Evolutionary conservation across 2,329 filamentous ascomycete species (phyloP).

Genomic region (Sarocladium strictum): DNA sequence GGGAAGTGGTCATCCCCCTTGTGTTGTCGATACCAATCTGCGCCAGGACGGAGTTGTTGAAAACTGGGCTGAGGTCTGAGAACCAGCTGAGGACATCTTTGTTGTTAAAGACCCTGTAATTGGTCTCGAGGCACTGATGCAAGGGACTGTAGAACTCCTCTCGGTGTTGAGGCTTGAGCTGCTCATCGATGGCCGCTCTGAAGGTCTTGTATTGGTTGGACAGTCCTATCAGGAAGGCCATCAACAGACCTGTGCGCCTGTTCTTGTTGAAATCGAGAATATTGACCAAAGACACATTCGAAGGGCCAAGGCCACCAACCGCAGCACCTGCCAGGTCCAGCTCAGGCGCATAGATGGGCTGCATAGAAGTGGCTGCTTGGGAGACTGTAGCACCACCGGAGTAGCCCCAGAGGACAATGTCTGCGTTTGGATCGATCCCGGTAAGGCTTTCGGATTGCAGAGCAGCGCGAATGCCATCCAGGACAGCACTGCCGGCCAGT

Average conservation of each 20-base stretch:
- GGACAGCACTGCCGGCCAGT: slow-evolving; percentile 33
- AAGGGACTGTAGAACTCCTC: not conserved
- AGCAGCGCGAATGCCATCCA: slow-evolving; percentile 38
- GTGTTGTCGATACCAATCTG: not conserved
- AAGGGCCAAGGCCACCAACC: not conserved
- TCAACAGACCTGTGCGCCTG: not conserved
- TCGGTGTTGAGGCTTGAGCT: not conserved
- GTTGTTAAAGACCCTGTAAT: not conserved
- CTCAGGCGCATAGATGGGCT: not conserved
- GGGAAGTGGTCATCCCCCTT: not conserved
- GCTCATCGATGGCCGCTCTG: not conserved
- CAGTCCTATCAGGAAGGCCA: not conserved
- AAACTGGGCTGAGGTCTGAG: not conserved
- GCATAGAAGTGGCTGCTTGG: not conserved
- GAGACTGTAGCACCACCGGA: not conserved
- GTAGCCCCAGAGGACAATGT: slow-evolving; percentile 6
- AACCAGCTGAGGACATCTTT: not conserved
- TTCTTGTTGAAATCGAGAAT: not conserved
- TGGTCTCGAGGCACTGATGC: not conserved
- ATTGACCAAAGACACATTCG: not conserved
- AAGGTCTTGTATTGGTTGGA: not conserved
- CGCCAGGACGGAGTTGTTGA: not conserved
- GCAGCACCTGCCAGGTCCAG: not conserved
- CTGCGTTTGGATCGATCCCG: slow-evolving; percentile 17
- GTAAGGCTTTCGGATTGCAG: slow-evolving; percentile 21